Evolutionary conservation across 1,139 yeast species (phyloP).

Genomic region (Protomyces pachydermus): DNA sequence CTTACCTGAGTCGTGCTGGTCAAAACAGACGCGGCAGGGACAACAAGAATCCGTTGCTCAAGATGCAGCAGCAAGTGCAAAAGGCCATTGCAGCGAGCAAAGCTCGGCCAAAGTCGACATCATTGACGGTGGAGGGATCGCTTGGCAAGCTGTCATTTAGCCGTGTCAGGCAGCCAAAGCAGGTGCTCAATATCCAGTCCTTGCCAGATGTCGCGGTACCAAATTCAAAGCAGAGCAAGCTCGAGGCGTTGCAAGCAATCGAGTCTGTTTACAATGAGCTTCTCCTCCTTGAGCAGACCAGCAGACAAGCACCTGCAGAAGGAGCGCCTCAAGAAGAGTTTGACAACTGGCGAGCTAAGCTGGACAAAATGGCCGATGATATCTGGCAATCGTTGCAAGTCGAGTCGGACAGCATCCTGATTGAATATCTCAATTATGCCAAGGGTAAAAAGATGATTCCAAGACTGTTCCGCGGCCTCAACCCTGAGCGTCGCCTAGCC

Average conservation of each 20-base stretch:
- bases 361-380: conserved; percentile 37
- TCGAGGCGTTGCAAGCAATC: conserved; percentile 44
- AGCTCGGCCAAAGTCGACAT: conserved; percentile 73
- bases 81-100: conserved; percentile 93
- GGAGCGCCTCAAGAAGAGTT: conserved; percentile 41
- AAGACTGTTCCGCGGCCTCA: conserved; percentile 77
- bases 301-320: conserved; percentile 51
- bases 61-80: conserved; percentile 98
- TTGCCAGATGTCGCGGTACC: conserved; percentile 33
- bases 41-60: conserved; percentile 81
- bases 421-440: conserved; percentile 75
- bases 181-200: conserved; percentile 62
- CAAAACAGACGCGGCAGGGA: conserved; percentile 84
- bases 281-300: conserved; percentile 74
- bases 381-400: conserved; percentile 66
- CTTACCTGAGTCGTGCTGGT: conserved; percentile 90
- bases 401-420: conserved; percentile 44
- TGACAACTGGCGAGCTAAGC: conserved; percentile 40
- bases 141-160: conserved; percentile 81
- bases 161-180: conserved; percentile 82
- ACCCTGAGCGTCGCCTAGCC: conserved; percentile 71
- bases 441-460: conserved; percentile 88
- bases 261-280: conserved; percentile 77
- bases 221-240: conserved; percentile 41
- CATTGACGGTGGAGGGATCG: conserved; percentile 77